Evolutionary conservation across 2,329 filamentous ascomycete species (phyloP).

Genomic region (Arthrobotrys megalospora): DNA sequence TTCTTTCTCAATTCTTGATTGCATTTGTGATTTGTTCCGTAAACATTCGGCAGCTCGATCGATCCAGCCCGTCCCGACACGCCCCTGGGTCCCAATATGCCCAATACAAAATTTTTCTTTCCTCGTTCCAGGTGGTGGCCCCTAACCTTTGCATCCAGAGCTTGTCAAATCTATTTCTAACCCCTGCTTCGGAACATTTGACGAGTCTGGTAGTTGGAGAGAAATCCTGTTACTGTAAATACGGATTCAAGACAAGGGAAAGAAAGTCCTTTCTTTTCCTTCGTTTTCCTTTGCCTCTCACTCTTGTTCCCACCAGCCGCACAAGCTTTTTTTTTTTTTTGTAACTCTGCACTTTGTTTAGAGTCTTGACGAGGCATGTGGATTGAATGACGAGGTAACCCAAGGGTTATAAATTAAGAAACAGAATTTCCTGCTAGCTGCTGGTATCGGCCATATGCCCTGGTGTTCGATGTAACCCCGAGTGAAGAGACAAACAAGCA

Average conservation of each 20-base stretch:
- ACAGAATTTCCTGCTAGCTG: slow-evolving; percentile 10
- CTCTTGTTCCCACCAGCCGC: slow-evolving; percentile 23
- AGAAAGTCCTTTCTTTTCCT: neutral
- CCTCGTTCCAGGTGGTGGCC: slow-evolving; percentile 23
- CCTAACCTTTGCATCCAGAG: slow-evolving; percentile 45
- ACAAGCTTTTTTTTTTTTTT: slow-evolving; percentile 15
- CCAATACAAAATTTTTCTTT: slow-evolving; percentile 38
- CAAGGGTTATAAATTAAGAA: slow-evolving; percentile 50
- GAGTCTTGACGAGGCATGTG: slow-evolving; percentile 9
- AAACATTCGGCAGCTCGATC: slow-evolving; percentile 31
- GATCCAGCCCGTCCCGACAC: slow-evolving; percentile 37
- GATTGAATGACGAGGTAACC: slow-evolving; percentile 34
- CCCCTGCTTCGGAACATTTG: slow-evolving; percentile 39
- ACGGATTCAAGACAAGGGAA: slow-evolving; percentile 10
- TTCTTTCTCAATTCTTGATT: neutral
- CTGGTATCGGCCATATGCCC: slow-evolving; percentile 6
- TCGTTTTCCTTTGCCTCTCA: neutral
- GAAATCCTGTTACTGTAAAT: slow-evolving; percentile 19
- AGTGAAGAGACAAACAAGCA: neutral
- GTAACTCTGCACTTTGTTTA: neutral
- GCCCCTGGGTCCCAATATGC: slow-evolving; percentile 10
- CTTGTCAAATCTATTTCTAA: slow-evolving; percentile 47
- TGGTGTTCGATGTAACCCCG: slow-evolving; percentile 16
- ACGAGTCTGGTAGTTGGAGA: slow-evolving; percentile 47
- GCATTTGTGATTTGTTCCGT: slow-evolving; percentile 32